Percentiles rank a stretch among this genome's conserved stretches.
These are phyloP conservation scores for Colletotrichum magnum DNA, from an alignment of 2,329 filamentous ascomycete genomes.

Conservation along the genomic window DNA sequence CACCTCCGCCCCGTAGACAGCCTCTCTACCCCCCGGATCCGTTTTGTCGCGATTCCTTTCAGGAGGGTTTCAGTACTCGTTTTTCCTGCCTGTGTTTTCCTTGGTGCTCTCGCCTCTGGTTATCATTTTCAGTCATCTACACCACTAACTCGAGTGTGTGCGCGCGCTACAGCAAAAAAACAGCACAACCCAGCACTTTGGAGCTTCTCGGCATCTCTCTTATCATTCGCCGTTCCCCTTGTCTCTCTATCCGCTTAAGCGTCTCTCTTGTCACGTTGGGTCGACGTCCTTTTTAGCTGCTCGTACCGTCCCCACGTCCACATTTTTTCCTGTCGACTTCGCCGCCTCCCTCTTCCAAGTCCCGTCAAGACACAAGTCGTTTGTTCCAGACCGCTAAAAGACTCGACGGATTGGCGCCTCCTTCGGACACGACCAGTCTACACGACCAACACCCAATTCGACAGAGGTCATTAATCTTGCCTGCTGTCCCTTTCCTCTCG, in stretches of 20 bases:
- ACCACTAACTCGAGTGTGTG: slow-evolving; percentile 7
- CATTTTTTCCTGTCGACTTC: slow-evolving; percentile 40
- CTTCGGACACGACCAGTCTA: slow-evolving; percentile 22
- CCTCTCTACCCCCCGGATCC: slow-evolving; percentile 33
- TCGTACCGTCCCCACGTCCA: slow-evolving; percentile 40
- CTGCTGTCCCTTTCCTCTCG: slow-evolving; percentile 9
- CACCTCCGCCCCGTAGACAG: slow-evolving; percentile 6
- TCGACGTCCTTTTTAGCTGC: slow-evolving; percentile 40
- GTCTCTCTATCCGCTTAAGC: slow-evolving; percentile 40
- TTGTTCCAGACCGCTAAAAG: slow-evolving; percentile 26
- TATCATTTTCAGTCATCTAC: slow-evolving; percentile 38
- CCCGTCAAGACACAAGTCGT: slow-evolving; percentile 29
- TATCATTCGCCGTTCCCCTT: slow-evolving; percentile 41
- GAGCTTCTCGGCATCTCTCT: slow-evolving; percentile 40
- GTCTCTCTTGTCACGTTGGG: slow-evolving; percentile 39
- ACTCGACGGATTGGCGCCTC: slow-evolving; percentile 24
- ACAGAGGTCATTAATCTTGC: slow-evolving; percentile 14
- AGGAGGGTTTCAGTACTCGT: slow-evolving; percentile 41
- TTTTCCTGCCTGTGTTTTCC: slow-evolving; percentile 42
- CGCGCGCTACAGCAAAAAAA: slow-evolving; percentile 15
- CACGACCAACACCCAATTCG: slow-evolving; percentile 1
- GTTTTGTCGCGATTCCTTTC: slow-evolving; percentile 41
- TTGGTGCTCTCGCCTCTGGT: slow-evolving; percentile 39
- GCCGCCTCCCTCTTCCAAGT: slow-evolving; percentile 32
- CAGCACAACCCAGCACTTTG: slow-evolving; percentile 35